Percentiles rank a stretch among this genome's conserved stretches.
These are phyloP conservation scores for Begonia peltatifolia DNA, from an alignment of 306 rosid genomes.

Conservation along the genomic window DNA sequence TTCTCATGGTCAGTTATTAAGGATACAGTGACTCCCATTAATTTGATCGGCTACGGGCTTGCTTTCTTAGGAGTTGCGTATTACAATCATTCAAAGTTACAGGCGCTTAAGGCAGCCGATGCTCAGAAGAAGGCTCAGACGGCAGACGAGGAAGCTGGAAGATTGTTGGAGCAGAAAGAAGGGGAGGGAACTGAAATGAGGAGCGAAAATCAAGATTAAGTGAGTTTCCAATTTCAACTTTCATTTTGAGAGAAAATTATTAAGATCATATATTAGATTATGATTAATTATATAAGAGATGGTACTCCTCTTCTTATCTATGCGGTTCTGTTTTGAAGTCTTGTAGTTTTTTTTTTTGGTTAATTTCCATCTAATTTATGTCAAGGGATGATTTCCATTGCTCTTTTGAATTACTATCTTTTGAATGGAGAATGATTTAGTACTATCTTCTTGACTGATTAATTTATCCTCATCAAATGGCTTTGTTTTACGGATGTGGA, in stretches of 20 bases:
- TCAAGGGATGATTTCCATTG: no score
- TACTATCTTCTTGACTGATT: not conserved
- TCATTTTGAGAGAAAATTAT: slow-evolving; percentile 7
- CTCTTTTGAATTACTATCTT: not conserved
- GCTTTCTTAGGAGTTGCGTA: slow-evolving; percentile 83
- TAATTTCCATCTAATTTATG: no score
- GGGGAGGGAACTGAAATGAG: slow-evolving; percentile 50
- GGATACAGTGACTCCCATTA: slow-evolving; percentile 74
- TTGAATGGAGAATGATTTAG: slow-evolving; percentile 19
- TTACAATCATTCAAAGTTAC: slow-evolving; percentile 84
- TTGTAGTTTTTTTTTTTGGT: not conserved
- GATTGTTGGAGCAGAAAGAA: slow-evolving; percentile 67
- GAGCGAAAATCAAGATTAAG: slow-evolving; percentile 51
- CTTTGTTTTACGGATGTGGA: no score
- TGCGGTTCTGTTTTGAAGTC: no score
- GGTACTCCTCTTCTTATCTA: no score
- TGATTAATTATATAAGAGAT: no score
- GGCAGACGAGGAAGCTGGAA: slow-evolving; percentile 81
- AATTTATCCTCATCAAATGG: no score
- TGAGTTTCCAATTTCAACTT: slow-evolving; percentile 7
- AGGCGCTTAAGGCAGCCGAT: slow-evolving; percentile 78
- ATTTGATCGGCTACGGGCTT: slow-evolving; percentile 69
- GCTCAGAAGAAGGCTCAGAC: slow-evolving; percentile 80
- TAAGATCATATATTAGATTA: not conserved
- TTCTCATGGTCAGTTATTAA: slow-evolving; percentile 98